These are phyloP conservation scores for Colletotrichum salicis DNA, from an alignment of 2,329 filamentous ascomycete species.

Conservation along the genomic window DNA sequence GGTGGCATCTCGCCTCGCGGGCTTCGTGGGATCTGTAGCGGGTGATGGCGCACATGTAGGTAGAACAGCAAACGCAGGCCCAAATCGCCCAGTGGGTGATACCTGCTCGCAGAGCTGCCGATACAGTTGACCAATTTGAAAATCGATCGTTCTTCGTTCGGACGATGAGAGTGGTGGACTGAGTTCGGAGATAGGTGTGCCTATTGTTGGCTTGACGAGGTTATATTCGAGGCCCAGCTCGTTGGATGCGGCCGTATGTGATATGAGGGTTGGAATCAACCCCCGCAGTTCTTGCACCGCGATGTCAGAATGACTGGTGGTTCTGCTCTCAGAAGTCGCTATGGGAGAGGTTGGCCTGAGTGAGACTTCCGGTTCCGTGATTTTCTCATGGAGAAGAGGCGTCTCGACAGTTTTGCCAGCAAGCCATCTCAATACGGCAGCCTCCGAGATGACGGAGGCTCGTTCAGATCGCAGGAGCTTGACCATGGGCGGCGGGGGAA, in stretches of 20 bases:
- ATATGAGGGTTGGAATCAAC: conserved; percentile 52
- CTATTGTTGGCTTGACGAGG: conserved; percentile 52
- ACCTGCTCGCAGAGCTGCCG: conserved; percentile 54
- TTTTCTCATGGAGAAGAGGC: conserved; percentile 16
- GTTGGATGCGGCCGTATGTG: conserved; percentile 46
- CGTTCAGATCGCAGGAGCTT: conserved; percentile 60
- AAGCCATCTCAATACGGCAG: conserved; percentile 58
- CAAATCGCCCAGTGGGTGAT: conserved; percentile 61
- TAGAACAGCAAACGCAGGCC: conserved; percentile 54
- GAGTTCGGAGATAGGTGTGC: conserved; percentile 51
- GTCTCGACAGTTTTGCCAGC: conserved; percentile 36
- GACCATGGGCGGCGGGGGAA: conserved; percentile 54
- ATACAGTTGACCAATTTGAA: conserved; percentile 59
- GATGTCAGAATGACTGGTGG: neutral
- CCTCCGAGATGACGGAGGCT: conserved; percentile 56
- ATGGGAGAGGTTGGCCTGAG: neutral
- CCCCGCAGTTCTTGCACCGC: neutral
- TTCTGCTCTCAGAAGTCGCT: neutral
- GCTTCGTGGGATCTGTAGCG: neutral
- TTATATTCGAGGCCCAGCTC: conserved; percentile 52
- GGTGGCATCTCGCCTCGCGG: conserved; percentile 23
- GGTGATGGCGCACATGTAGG: neutral
- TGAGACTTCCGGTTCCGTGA: conserved; percentile 16
- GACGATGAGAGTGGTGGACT: conserved; percentile 44
- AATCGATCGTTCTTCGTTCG: conserved; percentile 54